Evolutionary conservation across 345 rosid species (phyloP), one percentile per base, ranked within the genome.

Genomic region (Noccaea bulbosa): DNA sequence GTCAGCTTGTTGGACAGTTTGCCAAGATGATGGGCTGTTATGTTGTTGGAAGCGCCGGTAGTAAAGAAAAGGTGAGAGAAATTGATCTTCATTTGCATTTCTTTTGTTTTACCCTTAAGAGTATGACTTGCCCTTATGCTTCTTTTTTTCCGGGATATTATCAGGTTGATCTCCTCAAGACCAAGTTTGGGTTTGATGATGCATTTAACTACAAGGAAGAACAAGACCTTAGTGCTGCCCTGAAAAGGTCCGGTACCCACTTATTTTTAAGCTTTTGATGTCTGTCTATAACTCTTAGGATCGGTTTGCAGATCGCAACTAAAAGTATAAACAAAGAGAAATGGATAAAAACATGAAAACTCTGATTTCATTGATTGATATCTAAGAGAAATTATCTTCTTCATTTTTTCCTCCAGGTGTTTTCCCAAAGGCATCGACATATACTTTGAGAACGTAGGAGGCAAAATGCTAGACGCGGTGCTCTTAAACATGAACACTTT

Each of bases 131-230:
- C 43, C 57, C 37, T 37, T 47, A 56, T 48, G 27, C 55, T 56
- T 52, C 3, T 46, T 30, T 35, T 20, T 46, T 27, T 9, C 4
- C 4, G 7, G 12, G 14, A 16, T 38, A 2, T 39, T 39, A 4
- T 22, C 37, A 90, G 90, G 93, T 90, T 63, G 85, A 86, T 49
- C 73, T 90, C 24, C 73, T 88, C 38, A 86, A 75, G 83, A 79
- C 47, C 55, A 86, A 83, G 79, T 78, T 90, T 47, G 88, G 93
- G 45, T 88, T 88, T 71, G 82, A 90, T 63, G 91, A 78, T 24
- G 91, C 91, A 73, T 86, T 88, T 79, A 88, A 90, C 81, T 87
- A 90, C 70, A 90, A 90, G 61, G 89, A 86, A 54, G 88, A 88
- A 53, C 49, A 38, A 15, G 76, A 86, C 69, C 75, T 82, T 35